Evolutionary conservation across 495 filamentous ascomycete genomes (phyloP).

Genomic region (Filosporella fistucella): DNA sequence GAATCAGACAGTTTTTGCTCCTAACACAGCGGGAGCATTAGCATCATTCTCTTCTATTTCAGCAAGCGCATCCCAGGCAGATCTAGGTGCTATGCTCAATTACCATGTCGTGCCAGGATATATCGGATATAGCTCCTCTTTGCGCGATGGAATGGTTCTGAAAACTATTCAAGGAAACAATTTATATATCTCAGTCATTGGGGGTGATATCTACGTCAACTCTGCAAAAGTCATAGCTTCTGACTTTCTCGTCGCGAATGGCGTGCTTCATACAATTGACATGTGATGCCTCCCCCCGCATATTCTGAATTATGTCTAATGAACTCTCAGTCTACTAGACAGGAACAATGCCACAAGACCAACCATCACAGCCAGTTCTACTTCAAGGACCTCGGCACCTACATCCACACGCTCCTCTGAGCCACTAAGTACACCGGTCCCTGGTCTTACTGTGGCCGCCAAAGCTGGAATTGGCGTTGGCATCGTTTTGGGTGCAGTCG

Average conservation of each 20-base stretch:
- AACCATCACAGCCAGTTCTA: no score
- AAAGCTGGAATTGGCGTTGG: no score
- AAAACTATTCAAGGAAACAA: slow-evolving; percentile 4
- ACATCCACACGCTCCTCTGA: no score
- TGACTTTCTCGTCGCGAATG: slow-evolving; percentile 6
- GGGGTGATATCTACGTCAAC: slow-evolving; percentile 7
- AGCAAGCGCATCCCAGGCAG: neutral
- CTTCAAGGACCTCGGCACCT: no score
- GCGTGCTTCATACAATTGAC: slow-evolving; percentile 9
- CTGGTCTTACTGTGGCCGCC: no score
- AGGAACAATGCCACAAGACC: no score
- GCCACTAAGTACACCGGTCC: no score
- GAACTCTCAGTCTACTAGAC: no score
- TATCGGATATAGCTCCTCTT: neutral
- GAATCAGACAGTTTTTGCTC: slow-evolving; percentile 8
- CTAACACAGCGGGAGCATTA: slow-evolving; percentile 2
- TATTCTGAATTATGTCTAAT: no score
- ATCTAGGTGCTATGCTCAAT: slow-evolving; percentile 1
- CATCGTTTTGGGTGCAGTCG: no score
- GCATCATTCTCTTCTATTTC: slow-evolving; percentile 2
- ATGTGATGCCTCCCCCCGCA: no score
- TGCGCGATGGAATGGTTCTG: slow-evolving; percentile 4
- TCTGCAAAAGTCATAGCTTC: slow-evolving; percentile 2
- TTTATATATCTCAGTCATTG: neutral
- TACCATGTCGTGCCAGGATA: slow-evolving; percentile 7